These are phyloP conservation scores for Populus hybrid DNA, from an alignment of 441 rosid genomes.

Conservation along the genomic window DNA sequence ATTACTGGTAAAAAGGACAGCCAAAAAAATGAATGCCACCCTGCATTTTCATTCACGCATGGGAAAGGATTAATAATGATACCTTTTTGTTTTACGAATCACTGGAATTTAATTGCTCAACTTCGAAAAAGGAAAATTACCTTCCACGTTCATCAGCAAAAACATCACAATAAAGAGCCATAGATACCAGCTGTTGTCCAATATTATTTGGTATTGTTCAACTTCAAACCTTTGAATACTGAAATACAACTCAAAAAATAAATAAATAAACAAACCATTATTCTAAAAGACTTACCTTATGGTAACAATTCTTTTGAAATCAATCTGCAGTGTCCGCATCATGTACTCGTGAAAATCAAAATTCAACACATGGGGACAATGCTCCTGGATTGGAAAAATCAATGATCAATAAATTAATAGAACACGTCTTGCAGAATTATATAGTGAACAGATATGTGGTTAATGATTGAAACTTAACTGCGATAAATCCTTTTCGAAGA, in stretches of 20 bases:
- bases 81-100: not conserved
- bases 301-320: slow-evolving; percentile 67
- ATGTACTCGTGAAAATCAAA: slow-evolving; percentile 68
- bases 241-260: not conserved
- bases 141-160: slow-evolving; percentile 72
- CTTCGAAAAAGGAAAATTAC: slow-evolving; percentile 20
- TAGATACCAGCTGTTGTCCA: slow-evolving; percentile 66
- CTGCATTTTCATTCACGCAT: slow-evolving; percentile 29
- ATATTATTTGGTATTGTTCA: not conserved
- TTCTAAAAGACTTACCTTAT: slow-evolving; percentile 50
- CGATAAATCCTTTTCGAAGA: slow-evolving; percentile 72
- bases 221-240: not conserved
- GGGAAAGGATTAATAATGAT: not conserved
- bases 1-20: slow-evolving; percentile 72
- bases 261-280: not conserved
- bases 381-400: slow-evolving; percentile 33
- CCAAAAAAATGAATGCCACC: slow-evolving; percentile 91
- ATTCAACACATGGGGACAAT: slow-evolving; percentile 23
- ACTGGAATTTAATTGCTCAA: not conserved
- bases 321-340: slow-evolving; percentile 56
- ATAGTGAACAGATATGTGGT: not conserved
- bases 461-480: slow-evolving; percentile 31
- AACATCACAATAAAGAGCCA: slow-evolving; percentile 87
- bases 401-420: not conserved
- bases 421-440: not conserved